Evolutionary conservation across 306 rosid genomes (phyloP).

Genomic region (Medicago lupulina): DNA sequence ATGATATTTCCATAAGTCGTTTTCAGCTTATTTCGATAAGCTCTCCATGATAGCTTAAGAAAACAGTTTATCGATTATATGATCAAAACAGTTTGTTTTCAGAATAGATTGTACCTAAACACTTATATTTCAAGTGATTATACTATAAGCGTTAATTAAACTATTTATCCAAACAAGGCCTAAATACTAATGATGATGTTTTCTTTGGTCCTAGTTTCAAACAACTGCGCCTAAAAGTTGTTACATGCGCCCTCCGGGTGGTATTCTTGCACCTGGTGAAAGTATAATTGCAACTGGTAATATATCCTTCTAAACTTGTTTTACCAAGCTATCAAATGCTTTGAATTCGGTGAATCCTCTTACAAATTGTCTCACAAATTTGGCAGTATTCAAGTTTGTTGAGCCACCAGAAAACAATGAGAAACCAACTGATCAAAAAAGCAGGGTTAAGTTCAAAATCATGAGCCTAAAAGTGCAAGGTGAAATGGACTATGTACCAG

Average conservation of each 20-base stretch:
- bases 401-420: conserved; percentile 92
- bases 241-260: conserved; percentile 98
- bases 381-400: conserved; percentile 92
- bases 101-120: not conserved
- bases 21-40: not conserved
- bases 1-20: not conserved
- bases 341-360: conserved; percentile 34
- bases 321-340: conserved; percentile 17
- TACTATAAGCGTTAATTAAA: not conserved
- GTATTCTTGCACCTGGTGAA: conserved; percentile 91
- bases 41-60: not conserved
- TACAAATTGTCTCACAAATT: conserved; percentile 37
- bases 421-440: conserved; percentile 73
- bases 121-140: not conserved
- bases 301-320: conserved; percentile 37
- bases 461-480: conserved; percentile 96
- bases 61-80: too few relatives aligned
- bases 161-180: not conserved
- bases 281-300: conserved; percentile 86
- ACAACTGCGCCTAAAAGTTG: conserved; percentile 99
- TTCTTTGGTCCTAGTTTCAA: conserved; percentile 76
- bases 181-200: conserved; percentile 32
- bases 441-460: conserved; percentile 93
- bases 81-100: not conserved
- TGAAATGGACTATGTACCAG: conserved; percentile 88